Conservation (phyloP, 768 basidiomycete species). For the Leccinum variicolor region DNA sequence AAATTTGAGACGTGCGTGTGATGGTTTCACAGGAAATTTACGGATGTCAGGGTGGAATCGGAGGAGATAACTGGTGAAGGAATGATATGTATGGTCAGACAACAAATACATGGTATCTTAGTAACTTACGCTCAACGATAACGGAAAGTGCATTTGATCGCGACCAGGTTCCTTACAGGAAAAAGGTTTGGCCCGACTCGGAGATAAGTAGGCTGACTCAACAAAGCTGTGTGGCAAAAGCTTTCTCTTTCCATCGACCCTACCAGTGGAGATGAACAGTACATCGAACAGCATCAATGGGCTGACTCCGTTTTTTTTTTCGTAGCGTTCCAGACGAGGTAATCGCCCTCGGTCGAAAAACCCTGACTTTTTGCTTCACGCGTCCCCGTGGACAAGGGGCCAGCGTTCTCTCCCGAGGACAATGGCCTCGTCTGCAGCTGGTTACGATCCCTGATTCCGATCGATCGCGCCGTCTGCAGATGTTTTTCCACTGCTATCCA, state of each 20-base stretch:
- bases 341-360: background rate
- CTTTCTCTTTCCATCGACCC: background rate
- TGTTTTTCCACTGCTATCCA: background rate
- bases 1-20: background rate
- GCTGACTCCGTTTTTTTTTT: background rate
- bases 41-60: background rate
- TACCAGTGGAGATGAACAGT: background rate
- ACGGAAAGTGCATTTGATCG: background rate
- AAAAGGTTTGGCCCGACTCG: background rate
- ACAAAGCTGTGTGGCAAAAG: background rate
- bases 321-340: background rate
- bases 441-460: background rate
- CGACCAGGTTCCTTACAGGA: background rate
- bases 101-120: background rate
- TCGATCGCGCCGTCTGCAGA: background rate
- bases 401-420: background rate
- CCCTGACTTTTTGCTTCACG: background rate
- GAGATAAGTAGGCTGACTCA: too few relatives aligned
- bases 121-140: background rate
- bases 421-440: background rate
- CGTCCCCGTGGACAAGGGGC: background rate
- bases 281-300: background rate
- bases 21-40: background rate
- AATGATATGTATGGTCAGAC: background rate
- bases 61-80: background rate